Evolutionary conservation across 2,329 filamentous ascomycete species (phyloP), one percentile per base, ranked within the genome.

Genomic region (Nemania sp.): DNA sequence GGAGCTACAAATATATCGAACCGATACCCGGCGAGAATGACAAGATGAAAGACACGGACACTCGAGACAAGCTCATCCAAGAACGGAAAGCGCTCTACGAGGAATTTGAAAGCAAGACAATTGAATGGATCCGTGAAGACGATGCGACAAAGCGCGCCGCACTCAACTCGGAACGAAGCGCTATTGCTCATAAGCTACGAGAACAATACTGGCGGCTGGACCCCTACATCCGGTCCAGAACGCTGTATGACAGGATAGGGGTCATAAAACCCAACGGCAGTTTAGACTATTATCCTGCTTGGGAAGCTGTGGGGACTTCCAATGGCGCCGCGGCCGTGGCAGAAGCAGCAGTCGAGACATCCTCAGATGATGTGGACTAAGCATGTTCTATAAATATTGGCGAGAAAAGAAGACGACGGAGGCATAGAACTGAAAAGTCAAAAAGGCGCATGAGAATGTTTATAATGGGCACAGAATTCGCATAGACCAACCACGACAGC

Each of bases 141-240:
- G 76, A 79, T 49, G 79, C 79, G 20, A 75, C 77, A 25, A 78
- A 83, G 61, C 77, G 77, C 45, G 78, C 77, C 21, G 74, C 79
- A 7, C 73, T 85, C 53, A 83, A 85, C 72, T 77, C 78, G 49
- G 83, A 85, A 74, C 81, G 92, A 57, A 79, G 85, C 39, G 76
- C 79, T 2, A 70, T 95, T 29, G 88, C 90, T 2, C 81, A 81
- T 52, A 77, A 84, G 64, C 72, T 98, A 68, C 82, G 82, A 63
- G 81, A 83, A 49, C 90, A 90, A 68, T 99, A 98, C 78, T 99
- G 95, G 94, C 82, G 83, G 40, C 76, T 97, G 54, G 95, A 99
- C 77, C 92, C 92, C 0, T 96, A 94, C 74, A 74, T 98, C 32
- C 83, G 95, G 40, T 91, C 93, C 12, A 83, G 89, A 70, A 90